Base-by-base conservation (phyloP, 2,329 filamentous ascomycete genomes). In the Fusarium albosuccineum region DNA sequence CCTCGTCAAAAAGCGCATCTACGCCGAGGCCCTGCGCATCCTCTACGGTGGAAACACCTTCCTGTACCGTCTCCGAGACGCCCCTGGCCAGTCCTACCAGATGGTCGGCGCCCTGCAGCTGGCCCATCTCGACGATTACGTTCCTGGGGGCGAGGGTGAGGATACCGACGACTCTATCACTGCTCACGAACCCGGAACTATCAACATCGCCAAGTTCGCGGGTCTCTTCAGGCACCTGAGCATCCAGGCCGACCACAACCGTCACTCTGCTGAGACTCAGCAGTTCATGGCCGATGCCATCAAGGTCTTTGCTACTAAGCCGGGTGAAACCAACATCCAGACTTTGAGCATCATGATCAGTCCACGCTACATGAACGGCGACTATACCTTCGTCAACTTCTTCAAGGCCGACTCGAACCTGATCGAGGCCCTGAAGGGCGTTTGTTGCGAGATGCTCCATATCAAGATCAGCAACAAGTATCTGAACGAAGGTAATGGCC, bases 41-140 rank as follows among this genome's bases (percentile, higher is more conserved):
- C 75, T 87, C 1, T 87, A 84, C 58, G 80, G 82, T 3, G 75
- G 80, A 29, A 87, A 87, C 50, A 76, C 52, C 0, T 87, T 87
- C 60, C 64, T 76, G 2, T 86, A 87, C 62, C 73, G 77, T 8
- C 71, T 86, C 11, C 79, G 83, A 1, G 82, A 86, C 60, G 57
- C 57, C 13, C 66, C 59, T 13, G 60, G 45, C 16, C 50, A 9
- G 9, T 41, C 49, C 8, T 72, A 68, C 2, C n/a, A 55, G 34
- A 58, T 64, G 41, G n/a, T 65, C 37, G 49, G 60, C 3, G 40
- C 76, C 9, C 33, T 58, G 6, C 49, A 57, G 11, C 51, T 74
- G 9, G 45, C 39, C 7, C 51, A 70, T 6, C 67, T 74, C 29
- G 57, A 62, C 10, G 48, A 57, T n/a, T 66, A 62, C 44, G 40